Evolutionary conservation across 2,329 filamentous ascomycete species (phyloP), one percentile per base, ranked within the genome.

Genomic region (Ophiostoma montium): DNA sequence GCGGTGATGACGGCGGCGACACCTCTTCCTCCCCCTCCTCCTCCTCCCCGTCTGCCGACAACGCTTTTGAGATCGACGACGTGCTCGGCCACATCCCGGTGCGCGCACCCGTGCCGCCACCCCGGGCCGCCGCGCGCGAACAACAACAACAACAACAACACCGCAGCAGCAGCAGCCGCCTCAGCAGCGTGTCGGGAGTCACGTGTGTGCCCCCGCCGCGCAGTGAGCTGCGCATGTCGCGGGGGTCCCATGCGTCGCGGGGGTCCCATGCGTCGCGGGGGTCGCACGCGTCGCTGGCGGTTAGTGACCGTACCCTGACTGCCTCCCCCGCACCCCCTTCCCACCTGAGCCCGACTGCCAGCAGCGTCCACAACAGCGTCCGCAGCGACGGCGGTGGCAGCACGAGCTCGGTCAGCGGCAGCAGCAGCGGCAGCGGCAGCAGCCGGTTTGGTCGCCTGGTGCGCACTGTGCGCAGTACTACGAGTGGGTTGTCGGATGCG

Each of bases 71-170:
- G 3, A 16, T 39, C 36, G 13, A 41, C 7, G 9, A 42, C 23
- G 15, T 7, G 8, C 42, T 46, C 15, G 35, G 35, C 18, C 10
- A 21, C 21, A 53, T 58, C 47, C 57, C 57, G 2, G 50, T 45
- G n/a, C 55, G 52, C 6, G 51, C 59, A 9, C 60, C 61, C 1
- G 60, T 59, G 2, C 57, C 59, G 18, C 60, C 61, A 6, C 59
- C 58, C 3, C 56, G 57, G 23, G 57, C 60, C 0, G 39, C 51
- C 1, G 55, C 55, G 4, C 36, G 50, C 8, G 44, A 27, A 8
- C n/a, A n/a, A n/a, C n/a, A n/a, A n/a, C n/a, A n/a, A n/a, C n/a
- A n/a, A n/a, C n/a, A n/a, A n/a, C n/a, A n/a, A n/a, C 23, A 27
- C 23, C 23, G 23, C 23, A 27, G 4, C 23, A 27, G 32, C 3